Percentiles rank a stretch among this genome's conserved stretches.
Conservation (phyloP, 495 filamentous ascomycete genomes). For the Trichoderma virens region DNA sequence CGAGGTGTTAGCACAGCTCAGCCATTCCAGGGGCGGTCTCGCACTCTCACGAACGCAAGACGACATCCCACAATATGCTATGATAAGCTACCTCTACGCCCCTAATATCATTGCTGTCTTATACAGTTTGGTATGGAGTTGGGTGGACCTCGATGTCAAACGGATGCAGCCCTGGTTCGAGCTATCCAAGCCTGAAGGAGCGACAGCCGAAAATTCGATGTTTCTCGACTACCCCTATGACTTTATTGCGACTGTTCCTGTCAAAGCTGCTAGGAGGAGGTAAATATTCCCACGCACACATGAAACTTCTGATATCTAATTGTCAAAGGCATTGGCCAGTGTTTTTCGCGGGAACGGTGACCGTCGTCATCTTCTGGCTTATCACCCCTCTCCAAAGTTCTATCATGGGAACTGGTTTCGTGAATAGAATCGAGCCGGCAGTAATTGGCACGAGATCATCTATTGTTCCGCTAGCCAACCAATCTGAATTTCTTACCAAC, state of each 20-base stretch:
- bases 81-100: constrained; percentile 31
- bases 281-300: no score
- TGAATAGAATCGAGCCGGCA: constrained; percentile 11
- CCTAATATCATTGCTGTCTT: constrained; percentile 36
- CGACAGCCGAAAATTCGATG: constrained; percentile 30
- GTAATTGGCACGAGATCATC: constrained; percentile 14
- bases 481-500: constrained; percentile 17
- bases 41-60: constrained; percentile 22
- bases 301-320: no score
- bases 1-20: constrained; percentile 22
- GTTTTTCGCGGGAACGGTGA: constrained; percentile 28
- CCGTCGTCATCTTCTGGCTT: constrained; percentile 36
- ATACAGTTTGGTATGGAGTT: constrained; percentile 38
- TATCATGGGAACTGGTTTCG: constrained; percentile 25
- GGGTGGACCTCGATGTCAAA: constrained; percentile 39
- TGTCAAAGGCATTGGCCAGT: constrained; percentile 39
- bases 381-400: constrained; percentile 35
- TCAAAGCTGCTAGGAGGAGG: constrained; percentile 30
- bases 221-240: constrained; percentile 42
- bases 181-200: constrained; percentile 32
- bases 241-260: constrained; percentile 39
- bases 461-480: constrained; percentile 20
- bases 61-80: constrained; percentile 18
- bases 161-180: constrained; percentile 42
- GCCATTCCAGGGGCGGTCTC: constrained; percentile 25